Percentiles rank a stretch among this genome's conserved stretches.
Conservation (phyloP, 2,329 filamentous ascomycete genomes). For the Penicillium sp. region DNA sequence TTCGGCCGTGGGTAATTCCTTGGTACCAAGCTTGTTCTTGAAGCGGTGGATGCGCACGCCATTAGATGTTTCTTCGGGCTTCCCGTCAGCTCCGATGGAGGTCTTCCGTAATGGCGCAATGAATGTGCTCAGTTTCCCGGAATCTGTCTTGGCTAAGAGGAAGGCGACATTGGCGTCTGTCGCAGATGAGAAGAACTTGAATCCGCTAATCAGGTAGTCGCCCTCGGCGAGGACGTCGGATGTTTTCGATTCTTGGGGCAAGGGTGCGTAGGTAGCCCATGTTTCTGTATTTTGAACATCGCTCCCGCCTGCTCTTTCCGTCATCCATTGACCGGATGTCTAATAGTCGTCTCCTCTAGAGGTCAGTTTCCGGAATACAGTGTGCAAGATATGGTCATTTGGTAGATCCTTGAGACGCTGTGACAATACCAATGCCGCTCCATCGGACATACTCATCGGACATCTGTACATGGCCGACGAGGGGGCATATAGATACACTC, state of each 20-base stretch:
- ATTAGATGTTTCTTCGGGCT: conserved; percentile 43
- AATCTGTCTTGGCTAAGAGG: conserved; percentile 52
- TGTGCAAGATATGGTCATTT: conserved; percentile 4
- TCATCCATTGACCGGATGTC: conserved; percentile 74
- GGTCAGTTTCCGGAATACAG: conserved; percentile 10
- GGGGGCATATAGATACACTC: conserved; percentile 23
- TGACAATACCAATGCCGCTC: conserved; percentile 17
- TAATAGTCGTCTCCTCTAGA: conserved; percentile 35
- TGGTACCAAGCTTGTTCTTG: conserved; percentile 59
- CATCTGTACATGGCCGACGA: conserved; percentile 23
- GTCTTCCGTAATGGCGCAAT: conserved; percentile 52
- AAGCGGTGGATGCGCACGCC: conserved; percentile 59
- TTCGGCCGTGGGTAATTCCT: conserved; percentile 61
- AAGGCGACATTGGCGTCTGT: conserved; percentile 57
- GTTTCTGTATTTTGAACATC: conserved; percentile 63
- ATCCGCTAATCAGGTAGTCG: conserved; percentile 47
- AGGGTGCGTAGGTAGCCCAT: conserved; percentile 38
- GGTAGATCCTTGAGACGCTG: neutral
- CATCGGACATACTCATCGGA: conserved; percentile 24
- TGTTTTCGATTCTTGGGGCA: conserved; percentile 7
- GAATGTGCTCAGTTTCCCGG: conserved; percentile 52
- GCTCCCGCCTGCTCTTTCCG: conserved; percentile 59
- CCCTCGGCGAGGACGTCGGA: conserved; percentile 19
- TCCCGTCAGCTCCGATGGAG: conserved; percentile 7
- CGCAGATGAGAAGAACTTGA: conserved; percentile 63